Evolutionary conservation across 2,329 filamentous ascomycete genomes (phyloP), one percentile per base, ranked within the genome.

Genomic region (Plectosphaerella plurivora): DNA sequence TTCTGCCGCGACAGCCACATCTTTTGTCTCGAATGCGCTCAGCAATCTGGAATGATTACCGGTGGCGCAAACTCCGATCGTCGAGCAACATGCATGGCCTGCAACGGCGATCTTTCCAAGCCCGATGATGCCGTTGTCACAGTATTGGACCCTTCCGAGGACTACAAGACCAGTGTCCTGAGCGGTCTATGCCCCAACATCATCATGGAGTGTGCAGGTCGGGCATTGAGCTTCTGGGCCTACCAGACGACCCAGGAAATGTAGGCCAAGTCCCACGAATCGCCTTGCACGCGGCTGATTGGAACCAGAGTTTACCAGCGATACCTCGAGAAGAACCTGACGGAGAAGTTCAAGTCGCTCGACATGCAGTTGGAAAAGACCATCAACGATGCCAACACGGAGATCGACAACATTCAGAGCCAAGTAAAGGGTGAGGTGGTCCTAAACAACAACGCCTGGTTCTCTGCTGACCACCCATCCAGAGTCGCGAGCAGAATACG

Each of bases 221-320:
- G 89, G 59, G 91, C 87, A 1, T 69, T 96, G 57, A 83, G 81
- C 33, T 96, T 96, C 65, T 96, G 91, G 87, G 86, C 83, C 28
- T 96, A 96, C 61, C 91, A 96, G 65, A 84, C 86, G 18, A 85
- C 84, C 3, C 89, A 94, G 61, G 89, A 96, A 68, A 88, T 95
- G 88, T 91, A 62, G 57, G 76, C 66, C 20, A 53, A 8, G 3
- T 12, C 36, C n/a, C 15, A 16, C 12, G 45, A 15, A 6, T 3
- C 22, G 20, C 3, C 14, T 15, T 18, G 24, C 14, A 12, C 11
- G 10, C 44, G 42, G 18, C 59, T 61, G 33, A 56, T 52, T 1
- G 25, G 11, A 8, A n/a, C 9, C 54, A 89, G 86, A 53, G 79
- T 86, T 50, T 96, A 92, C 61, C 89, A 96, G 64, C 86, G 91